A percentile compares a stretch with the other conserved stretches of the same genome.
Conservation (phyloP, 2,329 filamentous ascomycete species). For the Didymella pomorum region DNA sequence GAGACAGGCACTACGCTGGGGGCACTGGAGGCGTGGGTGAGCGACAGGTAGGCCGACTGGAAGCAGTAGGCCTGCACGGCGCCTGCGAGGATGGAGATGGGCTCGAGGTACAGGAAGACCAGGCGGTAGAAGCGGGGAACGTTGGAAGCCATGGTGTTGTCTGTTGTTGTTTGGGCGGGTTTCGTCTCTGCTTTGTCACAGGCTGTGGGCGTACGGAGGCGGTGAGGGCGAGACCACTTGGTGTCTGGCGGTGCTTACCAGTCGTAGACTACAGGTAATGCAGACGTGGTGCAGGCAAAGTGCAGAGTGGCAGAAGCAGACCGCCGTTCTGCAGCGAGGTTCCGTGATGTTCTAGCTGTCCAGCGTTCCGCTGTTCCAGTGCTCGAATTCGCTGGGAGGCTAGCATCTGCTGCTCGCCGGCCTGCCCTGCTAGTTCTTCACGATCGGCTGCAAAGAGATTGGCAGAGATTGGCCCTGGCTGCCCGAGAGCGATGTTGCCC, state of each 20-base stretch:
- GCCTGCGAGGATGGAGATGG: constrained; percentile 61
- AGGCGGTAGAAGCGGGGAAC: constrained; percentile 70
- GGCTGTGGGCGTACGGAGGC: constrained; percentile 2
- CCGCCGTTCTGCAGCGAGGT: constrained; percentile 3
- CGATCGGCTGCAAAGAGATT: constrained; percentile 13
- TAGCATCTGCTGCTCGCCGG: background rate
- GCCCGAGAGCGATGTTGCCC: background rate
- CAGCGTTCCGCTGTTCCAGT: no score
- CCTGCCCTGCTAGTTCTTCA: background rate
- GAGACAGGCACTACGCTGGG: constrained; percentile 61
- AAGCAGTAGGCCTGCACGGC: constrained; percentile 62
- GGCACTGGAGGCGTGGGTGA: constrained; percentile 67
- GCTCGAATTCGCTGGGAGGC: background rate
- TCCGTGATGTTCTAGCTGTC: background rate
- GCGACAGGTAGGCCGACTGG: constrained; percentile 65
- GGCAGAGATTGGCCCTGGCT: constrained; percentile 2
- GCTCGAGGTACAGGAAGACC: constrained; percentile 80
- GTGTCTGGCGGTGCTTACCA: background rate
- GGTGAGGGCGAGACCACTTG: constrained; percentile 5
- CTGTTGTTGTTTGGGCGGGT: constrained; percentile 25
- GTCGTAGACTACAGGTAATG: no score
- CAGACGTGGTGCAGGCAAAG: constrained; percentile 3
- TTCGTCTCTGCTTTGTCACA: constrained; percentile 15
- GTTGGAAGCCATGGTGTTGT: constrained; percentile 38
- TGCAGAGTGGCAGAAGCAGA: background rate